Conservation (phyloP, 331 rosid species). For the Phaseolus coccineus region DNA sequence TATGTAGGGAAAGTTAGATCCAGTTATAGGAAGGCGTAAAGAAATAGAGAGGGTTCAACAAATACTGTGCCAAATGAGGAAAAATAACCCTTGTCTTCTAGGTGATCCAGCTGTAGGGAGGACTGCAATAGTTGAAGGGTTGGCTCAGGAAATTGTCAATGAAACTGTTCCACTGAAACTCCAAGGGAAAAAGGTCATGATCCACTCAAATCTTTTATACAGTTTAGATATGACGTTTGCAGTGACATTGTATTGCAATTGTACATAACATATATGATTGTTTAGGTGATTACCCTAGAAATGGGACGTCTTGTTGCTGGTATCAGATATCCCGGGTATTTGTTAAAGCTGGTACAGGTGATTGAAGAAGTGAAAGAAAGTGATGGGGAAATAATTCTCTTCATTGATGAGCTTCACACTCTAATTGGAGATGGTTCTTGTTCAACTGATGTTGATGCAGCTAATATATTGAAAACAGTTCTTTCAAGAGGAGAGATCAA, state of each 20-base stretch:
- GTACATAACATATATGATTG: neutral
- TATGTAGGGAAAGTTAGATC: neutral
- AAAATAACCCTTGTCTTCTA: neutral
- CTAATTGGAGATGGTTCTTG: neutral
- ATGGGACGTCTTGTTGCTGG: slow-evolving; percentile 2
- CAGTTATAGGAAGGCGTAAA: neutral
- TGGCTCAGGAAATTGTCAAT: neutral
- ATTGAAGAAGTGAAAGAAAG: neutral
- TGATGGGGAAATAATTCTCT: neutral
- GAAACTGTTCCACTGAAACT: neutral
- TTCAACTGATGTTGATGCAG: neutral
- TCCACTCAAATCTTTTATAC: neutral
- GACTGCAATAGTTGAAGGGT: neutral
- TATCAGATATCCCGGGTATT: neutral
- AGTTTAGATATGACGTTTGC: neutral
- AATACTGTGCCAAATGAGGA: neutral
- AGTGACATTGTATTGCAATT: neutral
- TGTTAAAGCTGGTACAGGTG: neutral
- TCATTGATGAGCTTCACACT: slow-evolving; percentile 6
- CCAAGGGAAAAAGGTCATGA: neutral
- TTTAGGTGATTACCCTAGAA: neutral
- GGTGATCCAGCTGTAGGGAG: neutral
- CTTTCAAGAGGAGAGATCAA: neutral
- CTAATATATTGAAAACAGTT: neutral
- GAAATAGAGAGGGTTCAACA: slow-evolving; percentile 1